Conservation (phyloP, 177 flowering plant genomes). For the Vitis hybrid region DNA sequence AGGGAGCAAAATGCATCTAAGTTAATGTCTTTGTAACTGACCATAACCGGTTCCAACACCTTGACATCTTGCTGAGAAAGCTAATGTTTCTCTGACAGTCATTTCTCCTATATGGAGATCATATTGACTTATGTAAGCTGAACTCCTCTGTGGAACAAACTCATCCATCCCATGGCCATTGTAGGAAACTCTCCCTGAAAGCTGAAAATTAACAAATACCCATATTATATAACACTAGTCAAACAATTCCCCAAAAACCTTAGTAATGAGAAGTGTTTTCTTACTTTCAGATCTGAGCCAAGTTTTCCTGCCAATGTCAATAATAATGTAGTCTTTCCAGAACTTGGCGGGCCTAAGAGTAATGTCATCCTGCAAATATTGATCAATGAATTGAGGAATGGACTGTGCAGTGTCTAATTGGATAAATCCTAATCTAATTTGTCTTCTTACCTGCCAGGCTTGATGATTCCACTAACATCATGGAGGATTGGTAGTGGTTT, state of each 20-base stretch:
- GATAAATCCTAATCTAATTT: neutral
- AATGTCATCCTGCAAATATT: conserved; percentile 63
- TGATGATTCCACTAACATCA: conserved; percentile 80
- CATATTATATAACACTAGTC: neutral
- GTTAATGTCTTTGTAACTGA: conserved; percentile 17
- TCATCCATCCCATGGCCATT: conserved; percentile 78
- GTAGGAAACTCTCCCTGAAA: conserved; percentile 65
- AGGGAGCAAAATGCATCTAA: neutral
- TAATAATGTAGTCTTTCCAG: conserved; percentile 78
- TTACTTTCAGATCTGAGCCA: conserved; percentile 57
- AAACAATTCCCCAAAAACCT: neutral
- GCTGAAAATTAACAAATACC: conserved; percentile 25
- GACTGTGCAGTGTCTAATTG: neutral
- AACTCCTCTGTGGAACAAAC: conserved; percentile 75
- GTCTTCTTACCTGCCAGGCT: conserved; percentile 64
- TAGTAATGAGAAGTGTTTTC: neutral
- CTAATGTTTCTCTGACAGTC: conserved; percentile 82
- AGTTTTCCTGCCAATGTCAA: conserved; percentile 82
- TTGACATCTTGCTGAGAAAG: conserved; percentile 82
- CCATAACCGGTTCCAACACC: conserved; percentile 74
- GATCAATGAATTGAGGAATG: neutral
- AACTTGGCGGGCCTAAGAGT: conserved; percentile 85
- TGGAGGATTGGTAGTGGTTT: conserved; percentile 55
- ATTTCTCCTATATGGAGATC: conserved; percentile 80
- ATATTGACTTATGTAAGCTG: conserved; percentile 78